Conservation (phyloP, 2,329 filamentous ascomycete species). For the Akanthomyces lecanii region DNA sequence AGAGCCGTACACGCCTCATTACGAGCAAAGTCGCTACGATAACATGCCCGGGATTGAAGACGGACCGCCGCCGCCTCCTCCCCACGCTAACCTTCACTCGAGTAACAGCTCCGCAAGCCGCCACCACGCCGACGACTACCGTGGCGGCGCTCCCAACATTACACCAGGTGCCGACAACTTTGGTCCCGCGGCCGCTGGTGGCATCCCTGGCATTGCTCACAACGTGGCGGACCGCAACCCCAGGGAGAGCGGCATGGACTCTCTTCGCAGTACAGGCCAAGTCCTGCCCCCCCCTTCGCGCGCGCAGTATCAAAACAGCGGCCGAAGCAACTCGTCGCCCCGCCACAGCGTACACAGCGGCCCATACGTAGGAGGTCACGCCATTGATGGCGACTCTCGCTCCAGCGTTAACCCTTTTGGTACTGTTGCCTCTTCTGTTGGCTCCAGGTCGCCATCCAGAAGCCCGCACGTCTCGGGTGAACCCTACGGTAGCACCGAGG, state of each 20-base stretch:
- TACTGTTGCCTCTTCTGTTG: slow-evolving; percentile 31
- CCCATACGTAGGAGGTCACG: slow-evolving; percentile 21
- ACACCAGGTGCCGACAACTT: slow-evolving; percentile 67
- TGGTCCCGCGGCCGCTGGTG: slow-evolving; percentile 54
- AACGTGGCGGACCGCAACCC: slow-evolving; percentile 61
- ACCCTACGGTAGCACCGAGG: slow-evolving; percentile 51
- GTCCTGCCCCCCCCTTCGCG: slow-evolving; percentile 37
- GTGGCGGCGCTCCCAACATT: slow-evolving; percentile 31
- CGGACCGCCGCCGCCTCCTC: slow-evolving; percentile 19
- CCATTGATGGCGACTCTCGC: slow-evolving; percentile 37
- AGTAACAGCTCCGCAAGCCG: slow-evolving; percentile 19
- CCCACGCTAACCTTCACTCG: slow-evolving; percentile 24
- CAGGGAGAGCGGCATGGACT: slow-evolving; percentile 56
- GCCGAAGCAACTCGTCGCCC: background rate
- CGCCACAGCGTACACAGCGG: slow-evolving; percentile 15
- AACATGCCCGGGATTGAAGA: background rate
- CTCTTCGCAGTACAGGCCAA: slow-evolving; percentile 43
- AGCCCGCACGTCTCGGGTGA: slow-evolving; percentile 43
- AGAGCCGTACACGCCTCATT: slow-evolving; percentile 8
- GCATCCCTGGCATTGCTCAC: slow-evolving; percentile 64
- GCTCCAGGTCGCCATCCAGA: slow-evolving; percentile 42
- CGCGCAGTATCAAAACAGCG: slow-evolving; percentile 23
- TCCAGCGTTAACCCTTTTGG: slow-evolving; percentile 39
- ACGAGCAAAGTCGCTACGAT: slow-evolving; percentile 13
- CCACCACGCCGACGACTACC: slow-evolving; percentile 23